Evolutionary conservation across 139 green algal genomes (phyloP).

Genomic region (Ettlia oleoabundans): DNA sequence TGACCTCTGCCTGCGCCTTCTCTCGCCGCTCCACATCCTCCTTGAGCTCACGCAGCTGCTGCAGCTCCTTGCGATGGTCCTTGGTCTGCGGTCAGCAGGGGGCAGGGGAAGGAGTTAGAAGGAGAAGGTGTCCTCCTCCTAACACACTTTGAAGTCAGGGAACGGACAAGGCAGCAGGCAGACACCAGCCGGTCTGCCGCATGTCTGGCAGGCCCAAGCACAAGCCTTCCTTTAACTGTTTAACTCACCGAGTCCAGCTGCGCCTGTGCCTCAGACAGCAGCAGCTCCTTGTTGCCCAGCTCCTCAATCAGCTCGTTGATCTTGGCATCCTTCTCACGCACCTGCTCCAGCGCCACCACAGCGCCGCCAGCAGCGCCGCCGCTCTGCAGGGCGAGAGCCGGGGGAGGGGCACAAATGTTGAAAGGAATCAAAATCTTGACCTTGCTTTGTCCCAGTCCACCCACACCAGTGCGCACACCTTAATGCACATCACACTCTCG

Average conservation of each 20-base stretch:
- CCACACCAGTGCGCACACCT: no score
- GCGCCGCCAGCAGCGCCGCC: not conserved
- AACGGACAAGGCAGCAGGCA: not conserved
- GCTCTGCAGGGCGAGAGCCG: not conserved
- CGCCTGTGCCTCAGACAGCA: constrained; percentile 58
- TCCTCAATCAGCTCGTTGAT: constrained; percentile 85
- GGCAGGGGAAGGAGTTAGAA: not conserved
- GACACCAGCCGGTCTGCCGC: no score
- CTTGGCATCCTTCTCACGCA: constrained; percentile 78
- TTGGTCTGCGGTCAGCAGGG: constrained; percentile 62
- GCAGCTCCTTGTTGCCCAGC: constrained; percentile 69
- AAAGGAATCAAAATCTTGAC: no score
- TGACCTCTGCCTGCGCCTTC: constrained; percentile 84
- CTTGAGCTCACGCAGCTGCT: constrained; percentile 94
- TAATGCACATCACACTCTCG: no score
- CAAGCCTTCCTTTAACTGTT: no score
- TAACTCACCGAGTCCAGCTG: constrained; percentile 30
- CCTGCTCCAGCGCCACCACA: not conserved
- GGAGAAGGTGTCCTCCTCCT: no score
- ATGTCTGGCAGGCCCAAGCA: no score
- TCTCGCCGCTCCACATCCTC: constrained; percentile 91
- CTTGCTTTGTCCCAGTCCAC: no score
- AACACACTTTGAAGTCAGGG: no score
- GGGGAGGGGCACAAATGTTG: no score
- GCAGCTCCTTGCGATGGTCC: constrained; percentile 80